Evolutionary conservation across 371 early-diverging fungal species (phyloP).

Genomic region (Syncephalastrum monosporum): DNA sequence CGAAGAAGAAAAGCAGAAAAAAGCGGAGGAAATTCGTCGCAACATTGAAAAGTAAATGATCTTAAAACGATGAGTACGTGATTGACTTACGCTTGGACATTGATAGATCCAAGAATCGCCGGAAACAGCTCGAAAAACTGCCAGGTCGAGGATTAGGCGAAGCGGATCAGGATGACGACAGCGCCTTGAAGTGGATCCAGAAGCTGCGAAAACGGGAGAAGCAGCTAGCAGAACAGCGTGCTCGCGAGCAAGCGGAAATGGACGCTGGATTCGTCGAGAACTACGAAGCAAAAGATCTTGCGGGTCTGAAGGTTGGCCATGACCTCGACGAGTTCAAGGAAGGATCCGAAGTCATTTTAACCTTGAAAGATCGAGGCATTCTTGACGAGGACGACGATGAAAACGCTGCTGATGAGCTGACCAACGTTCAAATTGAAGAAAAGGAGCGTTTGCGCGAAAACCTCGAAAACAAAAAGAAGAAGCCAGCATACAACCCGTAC

Average conservation of each 20-base stretch:
- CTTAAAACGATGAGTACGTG: background rate
- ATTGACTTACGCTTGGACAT: background rate
- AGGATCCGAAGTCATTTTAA: constrained; percentile 80
- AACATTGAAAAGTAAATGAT: constrained; percentile 55
- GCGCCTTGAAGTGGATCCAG: constrained; percentile 65
- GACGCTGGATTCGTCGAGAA: constrained; percentile 22
- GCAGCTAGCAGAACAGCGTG: constrained; percentile 52
- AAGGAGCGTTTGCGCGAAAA: constrained; percentile 66
- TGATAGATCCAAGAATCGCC: constrained; percentile 56
- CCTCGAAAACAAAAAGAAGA: constrained; percentile 76
- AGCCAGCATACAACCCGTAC: constrained; percentile 71
- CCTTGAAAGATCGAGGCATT: constrained; percentile 82
- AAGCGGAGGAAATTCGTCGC: constrained; percentile 48
- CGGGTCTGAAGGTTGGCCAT: constrained; percentile 81
- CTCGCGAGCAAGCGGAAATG: constrained; percentile 47
- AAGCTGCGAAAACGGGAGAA: constrained; percentile 50
- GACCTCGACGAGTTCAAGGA: constrained; percentile 68
- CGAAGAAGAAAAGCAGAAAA: constrained; percentile 45
- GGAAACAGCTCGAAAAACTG: constrained; percentile 57
- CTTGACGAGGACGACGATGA: constrained; percentile 63
- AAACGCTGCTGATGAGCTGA: constrained; percentile 76
- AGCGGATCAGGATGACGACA: constrained; percentile 55
- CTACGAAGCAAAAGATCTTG: constrained; percentile 56
- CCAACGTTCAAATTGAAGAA: constrained; percentile 71
- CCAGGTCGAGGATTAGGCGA: constrained; percentile 75